Percentiles rank a stretch among this genome's conserved stretches.
Conservation (phyloP, 2,329 filamentous ascomycete genomes). For the Metarhizium anisopliae region DNA sequence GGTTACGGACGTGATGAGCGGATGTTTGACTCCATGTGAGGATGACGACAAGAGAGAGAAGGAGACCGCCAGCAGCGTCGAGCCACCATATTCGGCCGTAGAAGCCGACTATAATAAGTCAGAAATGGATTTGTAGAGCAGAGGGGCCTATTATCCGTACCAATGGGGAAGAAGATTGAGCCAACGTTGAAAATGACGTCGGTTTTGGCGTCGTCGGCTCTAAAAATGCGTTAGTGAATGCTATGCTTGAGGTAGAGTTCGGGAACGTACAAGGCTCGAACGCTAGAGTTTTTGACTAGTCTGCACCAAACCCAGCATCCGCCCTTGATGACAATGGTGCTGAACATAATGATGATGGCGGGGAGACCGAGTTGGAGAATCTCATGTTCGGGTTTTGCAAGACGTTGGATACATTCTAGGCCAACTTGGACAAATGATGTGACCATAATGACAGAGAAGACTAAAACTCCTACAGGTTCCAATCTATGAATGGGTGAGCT, state of each 20-base stretch:
- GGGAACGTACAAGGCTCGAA: slow-evolving; percentile 59
- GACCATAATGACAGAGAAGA: slow-evolving; percentile 82
- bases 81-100: slow-evolving; percentile 76
- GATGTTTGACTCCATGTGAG: slow-evolving; percentile 70
- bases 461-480: slow-evolving; percentile 70
- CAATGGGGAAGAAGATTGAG: slow-evolving; percentile 76
- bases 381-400: slow-evolving; percentile 51
- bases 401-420: slow-evolving; percentile 57
- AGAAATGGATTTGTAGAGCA: neutral
- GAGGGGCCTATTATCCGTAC: slow-evolving; percentile 23
- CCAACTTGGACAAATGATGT: slow-evolving; percentile 74
- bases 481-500: slow-evolving; percentile 33
- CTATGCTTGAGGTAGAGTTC: neutral
- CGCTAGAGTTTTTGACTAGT: slow-evolving; percentile 74
- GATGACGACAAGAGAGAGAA: slow-evolving; percentile 73
- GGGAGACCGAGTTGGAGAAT: slow-evolving; percentile 66
- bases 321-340: slow-evolving; percentile 74
- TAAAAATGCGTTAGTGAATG: slow-evolving; percentile 11
- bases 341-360: slow-evolving; percentile 70
- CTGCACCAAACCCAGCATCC: slow-evolving; percentile 83
- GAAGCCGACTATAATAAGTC: slow-evolving; percentile 46
- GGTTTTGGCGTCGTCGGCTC: slow-evolving; percentile 47
- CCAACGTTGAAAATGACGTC: slow-evolving; percentile 89
- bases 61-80: slow-evolving; percentile 67
- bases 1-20: slow-evolving; percentile 67